phyloP scores from a whole-genome alignment of 495 filamentous ascomycete species.

The Hypoxylon crocopeplum region DNA sequence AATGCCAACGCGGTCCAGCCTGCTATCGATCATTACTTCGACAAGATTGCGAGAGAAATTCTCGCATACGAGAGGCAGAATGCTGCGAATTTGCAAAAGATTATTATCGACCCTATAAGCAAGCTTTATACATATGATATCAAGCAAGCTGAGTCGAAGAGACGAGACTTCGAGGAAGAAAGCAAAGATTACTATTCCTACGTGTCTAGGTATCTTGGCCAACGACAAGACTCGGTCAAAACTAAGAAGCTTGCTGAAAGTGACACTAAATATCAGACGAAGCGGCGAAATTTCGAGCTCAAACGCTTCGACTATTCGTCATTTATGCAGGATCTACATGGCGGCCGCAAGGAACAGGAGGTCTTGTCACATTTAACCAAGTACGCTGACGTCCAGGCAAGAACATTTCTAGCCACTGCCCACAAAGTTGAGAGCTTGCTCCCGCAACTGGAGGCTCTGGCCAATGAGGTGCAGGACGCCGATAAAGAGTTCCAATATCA shows the following conservation, averaged over 20 bases:
- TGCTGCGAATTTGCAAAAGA: slow-evolving; percentile 80
- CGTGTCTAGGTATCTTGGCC: slow-evolving; percentile 91
- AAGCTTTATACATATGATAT: slow-evolving; percentile 95
- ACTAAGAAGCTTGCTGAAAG: slow-evolving; percentile 95
- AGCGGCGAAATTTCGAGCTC: slow-evolving; percentile 91
- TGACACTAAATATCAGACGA: slow-evolving; percentile 94
- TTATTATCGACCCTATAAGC: slow-evolving; percentile 91
- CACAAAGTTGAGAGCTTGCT: slow-evolving; percentile 87
- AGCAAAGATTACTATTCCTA: slow-evolving; percentile 97
- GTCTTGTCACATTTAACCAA: slow-evolving; percentile 94
- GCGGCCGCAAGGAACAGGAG: slow-evolving; percentile 96
- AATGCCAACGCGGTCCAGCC: slow-evolving; percentile 96
- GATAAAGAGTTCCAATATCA: slow-evolving; percentile 97
- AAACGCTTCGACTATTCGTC: slow-evolving; percentile 99
- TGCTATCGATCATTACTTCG: slow-evolving; percentile 96
- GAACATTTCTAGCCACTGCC: slow-evolving; percentile 78
- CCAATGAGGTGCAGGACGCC: slow-evolving; percentile 84
- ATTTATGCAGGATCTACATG: slow-evolving; percentile 98
- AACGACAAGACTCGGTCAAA: slow-evolving; percentile 93
- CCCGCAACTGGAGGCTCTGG: slow-evolving; percentile 91
- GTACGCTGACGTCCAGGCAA: slow-evolving; percentile 91
- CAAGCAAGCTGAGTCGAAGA: slow-evolving; percentile 96
- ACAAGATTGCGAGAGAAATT: slow-evolving; percentile 94
- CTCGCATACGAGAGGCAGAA: slow-evolving; percentile 85
- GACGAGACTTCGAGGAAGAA: slow-evolving; percentile 97